A percentile compares a stretch with the other conserved stretches of the same genome.
These are phyloP conservation scores for Cutaneotrichosporon sp. DNA, from an alignment of 1,284 basidiomycete species.

Conservation along the genomic window DNA sequence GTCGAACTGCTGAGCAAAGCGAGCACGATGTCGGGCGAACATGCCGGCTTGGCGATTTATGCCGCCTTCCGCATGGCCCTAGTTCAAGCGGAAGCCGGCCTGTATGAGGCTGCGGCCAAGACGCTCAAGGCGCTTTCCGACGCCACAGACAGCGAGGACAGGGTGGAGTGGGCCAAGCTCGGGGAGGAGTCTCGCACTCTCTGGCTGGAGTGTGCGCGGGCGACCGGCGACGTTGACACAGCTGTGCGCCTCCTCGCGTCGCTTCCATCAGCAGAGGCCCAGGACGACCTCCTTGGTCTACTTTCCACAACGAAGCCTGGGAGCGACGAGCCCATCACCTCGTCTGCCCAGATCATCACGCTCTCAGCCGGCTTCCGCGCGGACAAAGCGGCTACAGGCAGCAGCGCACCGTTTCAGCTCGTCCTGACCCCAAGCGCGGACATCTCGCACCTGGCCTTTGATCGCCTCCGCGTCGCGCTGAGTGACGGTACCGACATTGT, in stretches of 20 bases:
- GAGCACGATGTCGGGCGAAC: slow-evolving; percentile 79
- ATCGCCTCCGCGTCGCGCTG: slow-evolving; percentile 37
- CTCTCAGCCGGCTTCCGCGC: slow-evolving; percentile 69
- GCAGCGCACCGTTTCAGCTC: slow-evolving; percentile 69
- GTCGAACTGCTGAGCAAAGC: slow-evolving; percentile 87
- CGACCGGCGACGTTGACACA: slow-evolving; percentile 69
- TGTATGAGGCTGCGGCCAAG: slow-evolving; percentile 76
- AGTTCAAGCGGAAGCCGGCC: slow-evolving; percentile 61
- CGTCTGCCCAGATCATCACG: slow-evolving; percentile 62
- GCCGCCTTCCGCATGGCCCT: slow-evolving; percentile 85
- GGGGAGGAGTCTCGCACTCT: neutral
- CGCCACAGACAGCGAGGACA: neutral
- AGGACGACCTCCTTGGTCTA: slow-evolving; percentile 64
- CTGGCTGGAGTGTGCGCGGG: slow-evolving; percentile 63
- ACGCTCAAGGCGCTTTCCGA: slow-evolving; percentile 68
- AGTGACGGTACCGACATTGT: slow-evolving; percentile 42
- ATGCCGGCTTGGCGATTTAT: slow-evolving; percentile 67
- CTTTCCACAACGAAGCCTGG: slow-evolving; percentile 69
- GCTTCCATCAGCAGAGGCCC: slow-evolving; percentile 52
- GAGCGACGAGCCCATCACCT: slow-evolving; percentile 60
- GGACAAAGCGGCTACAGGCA: slow-evolving; percentile 62
- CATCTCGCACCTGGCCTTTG: slow-evolving; percentile 43
- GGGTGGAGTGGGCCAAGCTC: neutral
- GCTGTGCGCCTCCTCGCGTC: slow-evolving; percentile 69
- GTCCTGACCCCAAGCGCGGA: slow-evolving; percentile 40